Base-by-base conservation (phyloP, 1,284 basidiomycete species). In the Ustilago lituana region DNA sequence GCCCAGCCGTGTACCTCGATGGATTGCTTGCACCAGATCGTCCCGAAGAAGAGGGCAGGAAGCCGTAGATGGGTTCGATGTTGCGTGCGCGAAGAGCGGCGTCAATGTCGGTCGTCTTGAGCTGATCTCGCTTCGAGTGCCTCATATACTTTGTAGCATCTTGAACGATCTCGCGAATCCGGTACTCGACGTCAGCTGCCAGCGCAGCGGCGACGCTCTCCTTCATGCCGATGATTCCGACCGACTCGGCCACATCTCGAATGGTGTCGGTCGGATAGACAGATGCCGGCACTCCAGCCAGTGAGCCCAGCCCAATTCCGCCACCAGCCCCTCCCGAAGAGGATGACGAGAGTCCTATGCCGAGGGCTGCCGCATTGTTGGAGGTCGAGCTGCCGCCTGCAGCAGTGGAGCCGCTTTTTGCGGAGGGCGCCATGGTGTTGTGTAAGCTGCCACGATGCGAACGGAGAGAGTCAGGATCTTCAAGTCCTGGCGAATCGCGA, bases 141-240 rank as follows among this genome's bases (percentile, higher is more conserved):
- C 93, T 88, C 91, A 97, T 98, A 83, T 96, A 98, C 62, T 94
- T 91, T 22, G 92, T 89, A 10, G 95, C 94, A 86, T 98, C 94
- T 89, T 96, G 92, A 62, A 94, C 87, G 39, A 95, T 89, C 81
- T 95, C 92, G 81, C 95, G 93, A 79, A 98, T 88, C 58, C 96
- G 87, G 83, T 98, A 97, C 82, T 98, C 95, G 37, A 98, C 93
- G 84, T 99, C 96, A 64, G 92, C 93, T 2, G 95, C 94, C 15
- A 99, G 86, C 0, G 91, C 87, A 17, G 89, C 88, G 2, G 93
- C 91, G 11, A 97, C 91, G 6, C 87, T 83, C 55, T 94, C 92
- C 1, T 91, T 86, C 38, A 98, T 84, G 40, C 85, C 89, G n/a
- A 88, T 85, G 59, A 98, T 89, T 44, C 90, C 90, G 26, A 97